phyloP scores from a whole-genome alignment of 2,329 filamentous ascomycete genomes.

The Trichoderma oligosporum region DNA sequence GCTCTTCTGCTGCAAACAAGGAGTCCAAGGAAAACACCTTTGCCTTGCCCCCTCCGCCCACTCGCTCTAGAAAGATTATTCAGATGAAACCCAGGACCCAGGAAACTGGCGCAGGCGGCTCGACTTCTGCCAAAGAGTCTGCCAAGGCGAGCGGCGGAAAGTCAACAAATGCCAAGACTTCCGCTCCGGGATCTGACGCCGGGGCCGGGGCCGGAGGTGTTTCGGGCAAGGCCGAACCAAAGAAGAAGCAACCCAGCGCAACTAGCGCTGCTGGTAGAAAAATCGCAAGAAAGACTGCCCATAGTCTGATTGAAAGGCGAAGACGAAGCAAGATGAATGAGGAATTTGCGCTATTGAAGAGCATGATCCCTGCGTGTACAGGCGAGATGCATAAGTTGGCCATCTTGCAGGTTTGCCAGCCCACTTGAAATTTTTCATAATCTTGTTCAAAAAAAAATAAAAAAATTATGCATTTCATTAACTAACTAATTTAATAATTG shows the following conservation, averaged over 20 bases:
- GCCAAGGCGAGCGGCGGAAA: slow-evolving; percentile 26
- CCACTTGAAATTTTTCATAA: neutral
- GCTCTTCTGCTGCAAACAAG: slow-evolving; percentile 45
- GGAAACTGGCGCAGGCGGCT: slow-evolving; percentile 30
- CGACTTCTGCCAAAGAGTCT: slow-evolving; percentile 26
- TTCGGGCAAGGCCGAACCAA: slow-evolving; percentile 39
- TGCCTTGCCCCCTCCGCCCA: slow-evolving; percentile 85
- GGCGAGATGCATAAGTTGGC: slow-evolving; percentile 98
- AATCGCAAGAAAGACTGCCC: slow-evolving; percentile 91
- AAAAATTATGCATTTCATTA: too few relatives aligned
- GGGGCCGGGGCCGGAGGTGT: slow-evolving; percentile 25
- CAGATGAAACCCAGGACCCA: slow-evolving; percentile 79
- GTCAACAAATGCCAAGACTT: slow-evolving; percentile 23
- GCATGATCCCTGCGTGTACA: slow-evolving; percentile 93
- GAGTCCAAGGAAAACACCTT: slow-evolving; percentile 59
- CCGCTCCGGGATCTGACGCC: slow-evolving; percentile 18
- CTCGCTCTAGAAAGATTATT: slow-evolving; percentile 90
- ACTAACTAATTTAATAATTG: neutral
- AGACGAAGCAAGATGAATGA: slow-evolving; percentile 98
- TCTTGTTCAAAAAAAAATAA: too few relatives aligned
- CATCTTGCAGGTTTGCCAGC: slow-evolving; percentile 72
- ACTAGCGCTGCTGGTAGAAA: slow-evolving; percentile 87
- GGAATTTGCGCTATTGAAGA: slow-evolving; percentile 88
- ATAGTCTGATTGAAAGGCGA: slow-evolving; percentile 88
- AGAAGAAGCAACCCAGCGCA: slow-evolving; percentile 72